phyloP scores from a whole-genome alignment of 371 early-diverging fungal species.

The Saksenaea oblongispora region DNA sequence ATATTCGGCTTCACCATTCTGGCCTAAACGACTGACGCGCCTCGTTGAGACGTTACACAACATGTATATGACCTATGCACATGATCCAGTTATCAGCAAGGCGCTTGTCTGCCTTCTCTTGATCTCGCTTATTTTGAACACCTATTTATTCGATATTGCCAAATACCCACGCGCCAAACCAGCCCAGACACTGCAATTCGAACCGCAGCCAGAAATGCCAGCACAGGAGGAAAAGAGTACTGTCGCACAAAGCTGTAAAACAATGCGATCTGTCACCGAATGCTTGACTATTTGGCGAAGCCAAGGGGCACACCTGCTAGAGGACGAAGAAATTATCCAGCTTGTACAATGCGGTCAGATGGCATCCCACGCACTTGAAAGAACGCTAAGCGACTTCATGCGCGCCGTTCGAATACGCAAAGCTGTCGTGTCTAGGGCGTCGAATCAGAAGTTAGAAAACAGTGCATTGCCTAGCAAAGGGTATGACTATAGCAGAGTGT shows the following conservation, averaged over 20 bases:
- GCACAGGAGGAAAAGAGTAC: background rate
- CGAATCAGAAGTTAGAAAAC: slow-evolving; percentile 66
- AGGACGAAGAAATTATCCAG: slow-evolving; percentile 77
- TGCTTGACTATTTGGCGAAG: slow-evolving; percentile 50
- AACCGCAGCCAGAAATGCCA: slow-evolving; percentile 15
- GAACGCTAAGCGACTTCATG: slow-evolving; percentile 68
- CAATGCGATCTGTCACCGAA: slow-evolving; percentile 63
- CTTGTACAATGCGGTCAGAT: slow-evolving; percentile 76
- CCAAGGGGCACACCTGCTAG: slow-evolving; percentile 26
- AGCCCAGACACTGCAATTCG: slow-evolving; percentile 17
- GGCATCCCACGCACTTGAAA: slow-evolving; percentile 85
- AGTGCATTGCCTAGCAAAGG: slow-evolving; percentile 75
- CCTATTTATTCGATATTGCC: slow-evolving; percentile 65
- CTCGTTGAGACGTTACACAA: slow-evolving; percentile 28
- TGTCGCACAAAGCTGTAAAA: background rate
- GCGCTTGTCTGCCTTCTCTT: slow-evolving; percentile 56
- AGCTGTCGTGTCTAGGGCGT: slow-evolving; percentile 72
- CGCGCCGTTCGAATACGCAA: slow-evolving; percentile 89
- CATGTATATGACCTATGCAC: slow-evolving; percentile 56
- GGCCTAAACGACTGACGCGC: slow-evolving; percentile 29
- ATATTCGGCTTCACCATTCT: slow-evolving; percentile 31
- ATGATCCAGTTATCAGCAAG: slow-evolving; percentile 67
- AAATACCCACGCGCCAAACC: slow-evolving; percentile 42
- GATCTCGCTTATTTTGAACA: slow-evolving; percentile 65
- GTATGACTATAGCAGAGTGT: slow-evolving; percentile 88